Evolutionary conservation across 441 rosid genomes (phyloP).

Genomic region (Jatropha podagrica): DNA sequence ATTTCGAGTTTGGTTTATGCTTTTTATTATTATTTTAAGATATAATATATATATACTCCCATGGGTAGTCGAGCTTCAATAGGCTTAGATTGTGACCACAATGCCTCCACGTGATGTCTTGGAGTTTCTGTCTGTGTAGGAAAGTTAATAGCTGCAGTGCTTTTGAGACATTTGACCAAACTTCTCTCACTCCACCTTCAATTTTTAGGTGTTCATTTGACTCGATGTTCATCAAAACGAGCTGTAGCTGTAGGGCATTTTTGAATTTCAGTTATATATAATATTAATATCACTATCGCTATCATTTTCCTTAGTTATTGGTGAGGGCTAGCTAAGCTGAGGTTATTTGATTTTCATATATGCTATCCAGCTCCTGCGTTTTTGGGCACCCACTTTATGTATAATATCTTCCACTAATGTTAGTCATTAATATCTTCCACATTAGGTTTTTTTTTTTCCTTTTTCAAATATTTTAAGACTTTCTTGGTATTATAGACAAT

Average conservation of each 20-base stretch:
- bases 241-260: constrained; percentile 15
- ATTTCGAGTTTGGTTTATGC: no score
- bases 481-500: no score
- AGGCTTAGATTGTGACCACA: constrained; percentile 40
- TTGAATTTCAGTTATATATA: neutral
- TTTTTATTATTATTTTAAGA: no score
- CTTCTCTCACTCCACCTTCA: neutral
- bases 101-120: constrained; percentile 57
- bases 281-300: constrained; percentile 19
- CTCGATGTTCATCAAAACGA: neutral
- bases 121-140: constrained; percentile 43
- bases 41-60: no score
- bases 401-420: neutral
- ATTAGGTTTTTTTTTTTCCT: no score
- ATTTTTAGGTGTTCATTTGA: neutral
- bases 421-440: no score
- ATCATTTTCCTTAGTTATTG: constrained; percentile 14
- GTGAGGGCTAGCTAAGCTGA: constrained; percentile 16
- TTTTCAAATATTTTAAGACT: no score
- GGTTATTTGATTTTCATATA: constrained; percentile 12
- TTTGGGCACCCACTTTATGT: constrained; percentile 16
- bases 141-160: constrained; percentile 38
- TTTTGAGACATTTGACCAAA: constrained; percentile 48
- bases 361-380: constrained; percentile 34
- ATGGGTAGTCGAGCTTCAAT: constrained; percentile 24